These are phyloP conservation scores for Sisymbrium altissimum DNA, from an alignment of 345 rosid genomes.

Conservation along the genomic window DNA sequence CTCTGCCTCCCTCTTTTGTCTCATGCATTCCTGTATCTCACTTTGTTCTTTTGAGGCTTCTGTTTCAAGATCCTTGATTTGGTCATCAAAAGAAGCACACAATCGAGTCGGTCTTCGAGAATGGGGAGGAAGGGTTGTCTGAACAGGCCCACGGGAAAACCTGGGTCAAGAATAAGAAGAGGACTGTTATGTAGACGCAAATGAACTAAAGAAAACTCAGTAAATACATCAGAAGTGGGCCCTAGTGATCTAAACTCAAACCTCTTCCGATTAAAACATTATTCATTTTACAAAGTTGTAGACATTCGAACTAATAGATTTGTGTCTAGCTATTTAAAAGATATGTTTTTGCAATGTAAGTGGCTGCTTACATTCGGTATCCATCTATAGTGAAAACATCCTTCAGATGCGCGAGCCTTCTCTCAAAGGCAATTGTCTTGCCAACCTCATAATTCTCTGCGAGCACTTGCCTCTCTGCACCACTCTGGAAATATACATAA, in stretches of 20 bases:
- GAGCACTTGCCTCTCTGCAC: constrained; percentile 85
- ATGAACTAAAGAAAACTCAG: too few species aligned
- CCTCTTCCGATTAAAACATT: too few species aligned
- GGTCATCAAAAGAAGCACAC: constrained; percentile 73
- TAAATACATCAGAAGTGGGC: too few species aligned
- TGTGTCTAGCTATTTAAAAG: not conserved
- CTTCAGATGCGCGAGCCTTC: constrained; percentile 56
- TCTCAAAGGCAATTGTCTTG: constrained; percentile 72
- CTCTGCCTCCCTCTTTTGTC: constrained; percentile 55
- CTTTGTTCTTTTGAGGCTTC: constrained; percentile 31
- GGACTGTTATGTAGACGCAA: not conserved
- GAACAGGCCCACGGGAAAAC: constrained; percentile 83
- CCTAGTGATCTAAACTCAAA: too few species aligned
- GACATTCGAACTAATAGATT: not conserved
- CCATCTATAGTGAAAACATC: constrained; percentile 88
- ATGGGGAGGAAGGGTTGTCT: constrained; percentile 73
- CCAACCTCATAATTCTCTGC: constrained; percentile 77
- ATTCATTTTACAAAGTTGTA: too few species aligned
- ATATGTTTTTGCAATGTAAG: not conserved
- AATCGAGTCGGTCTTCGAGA: constrained; percentile 56
- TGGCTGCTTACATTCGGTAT: constrained; percentile 60
- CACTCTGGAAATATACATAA: constrained; percentile 44
- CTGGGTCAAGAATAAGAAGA: constrained; percentile 33
- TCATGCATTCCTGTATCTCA: constrained; percentile 43
- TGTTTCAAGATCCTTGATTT: constrained; percentile 57